Evolutionary conservation across 305 asterid genomes (phyloP), one percentile per base, ranked within the genome.

Genomic region (Rubia peregrina): DNA sequence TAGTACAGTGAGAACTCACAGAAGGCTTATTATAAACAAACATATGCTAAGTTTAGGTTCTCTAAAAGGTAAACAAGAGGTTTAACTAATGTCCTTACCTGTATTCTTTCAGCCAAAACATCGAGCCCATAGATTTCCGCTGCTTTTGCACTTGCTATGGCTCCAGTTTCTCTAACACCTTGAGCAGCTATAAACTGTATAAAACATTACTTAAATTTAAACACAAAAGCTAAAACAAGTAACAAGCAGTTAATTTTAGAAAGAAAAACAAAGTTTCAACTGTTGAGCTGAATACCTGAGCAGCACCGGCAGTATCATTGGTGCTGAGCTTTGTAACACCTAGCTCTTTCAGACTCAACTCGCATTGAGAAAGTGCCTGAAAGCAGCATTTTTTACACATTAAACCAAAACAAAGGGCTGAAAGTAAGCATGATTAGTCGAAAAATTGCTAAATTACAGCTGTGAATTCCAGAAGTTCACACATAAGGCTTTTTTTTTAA

Each of bases 351-450:
- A 91, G 79, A 69, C 63, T 73, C 69, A 65, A 69, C 76, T 82
- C 84, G 71, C 97, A 91, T 68, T 91, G 96, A 65, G 76, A 89
- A 71, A 89, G 90, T 48, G 97, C 95, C 96, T 91, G 73, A 74
- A 82, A 80, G 61, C 59, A 56, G 26, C 42, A 70, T 44, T 67
- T 60, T 59, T 17, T 38, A 22, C 9, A n/a, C 21, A 62, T 65
- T 43, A 12, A 76, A 14, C 6, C 44, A 16, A 76, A 24, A 33
- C 30, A 11, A 76, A 65, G 59, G 36, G 64, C 77, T 40, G 60
- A 41, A 63, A 75, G 53, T 42, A 41, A 55, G 10, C 17, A 63
- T 42, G 36, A 13, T 59, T 13, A 57, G 12, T 5, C 24, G 46
- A 61, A 17, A 40, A 38, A 2, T 5, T 5, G 19, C 22, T 19